Evolutionary conservation across 768 basidiomycete genomes (phyloP), one percentile per base, ranked within the genome.

Genomic region (Lentinus brumalis): DNA sequence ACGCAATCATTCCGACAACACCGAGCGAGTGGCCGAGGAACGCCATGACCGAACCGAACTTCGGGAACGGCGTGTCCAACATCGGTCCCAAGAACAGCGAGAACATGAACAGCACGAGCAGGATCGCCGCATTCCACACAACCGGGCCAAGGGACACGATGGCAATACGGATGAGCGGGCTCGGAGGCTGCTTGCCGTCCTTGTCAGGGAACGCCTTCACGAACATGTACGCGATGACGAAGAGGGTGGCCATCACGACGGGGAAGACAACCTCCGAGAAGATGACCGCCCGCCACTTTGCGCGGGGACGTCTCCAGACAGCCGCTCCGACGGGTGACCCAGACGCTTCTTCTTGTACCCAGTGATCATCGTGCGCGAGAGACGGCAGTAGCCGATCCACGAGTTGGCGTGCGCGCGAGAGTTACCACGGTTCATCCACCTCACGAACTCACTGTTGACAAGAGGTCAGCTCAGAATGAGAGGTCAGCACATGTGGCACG

Each of bases 311-410:
- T 98, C 97, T 54, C 91, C 91, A 5, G 96, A 96, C 30, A 98
- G 82, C 76, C 97, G 98, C 76, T 98, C 96, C 0, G 96, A 98
- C 2, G 97, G 97, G 70, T 94, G 91, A 21, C 97, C 97, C 6
- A 99, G 86, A 66, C 87, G 86, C 83, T 98, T 98, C 81, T 92
- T 93, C 85, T 98, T 98, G 86, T 95, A 99, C n/a, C 97, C 97
- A 16, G 97, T 99, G 71, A 99, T 96, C 86, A 94, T 91, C 16
- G 97, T 99, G 53, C 97, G 83, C n/a, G 94, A 94, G 49, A 99
- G 80, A 55, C 97, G 92, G 74, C 97, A 99, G 75, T 98, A 99
- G 0, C 97, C 96, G 66, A 98, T 96, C 97, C 97, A 99, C 5
- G 96, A 97, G 74, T 98, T 99, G 69, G 85, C 91, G 75, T 99